Base-by-base conservation (phyloP, 148 eudicot species). In the Camellia japonica region DNA sequence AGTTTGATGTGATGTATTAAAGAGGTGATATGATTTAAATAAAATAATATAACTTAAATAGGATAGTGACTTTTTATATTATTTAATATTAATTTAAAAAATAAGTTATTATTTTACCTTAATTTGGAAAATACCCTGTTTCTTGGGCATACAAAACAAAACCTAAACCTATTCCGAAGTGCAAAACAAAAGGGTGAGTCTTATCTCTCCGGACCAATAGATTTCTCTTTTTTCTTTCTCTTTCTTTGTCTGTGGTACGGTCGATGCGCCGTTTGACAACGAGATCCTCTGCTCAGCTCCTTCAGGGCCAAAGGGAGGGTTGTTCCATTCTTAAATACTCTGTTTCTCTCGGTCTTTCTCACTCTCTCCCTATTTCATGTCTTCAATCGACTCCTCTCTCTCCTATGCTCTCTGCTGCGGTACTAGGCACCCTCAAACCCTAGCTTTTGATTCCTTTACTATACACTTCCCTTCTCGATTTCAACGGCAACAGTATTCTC, bases 381-480 rank as follows among this genome's bases (percentile, higher is more conserved):
- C 79, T 59, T 81, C 74, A 78, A 72, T 81, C 80, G 79, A 60
- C 75, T 80, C 77, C 83, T 79, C 71, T n/a, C 75, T 81, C 42
- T 16, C 71, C 76, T 62, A 1, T 81, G 42, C 67, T 56, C 69
- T 76, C 30, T 23, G 30, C 42, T n/a, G 19, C 76, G 30, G 64
- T 9, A 73, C 83, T 73, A 42, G 54, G 61, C 76, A 58, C 77
- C 80, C 20, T 19, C 78, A 77, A 59, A 86, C 78, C 64, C 60
- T 86, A 86, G 83, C 84, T 79, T 84, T 71, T 59, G 64, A 83
- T 77, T 73, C 58, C 51, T 86, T 76, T 79, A 59, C 14, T 58
- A 83, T 86, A 79, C 80, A 71, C 60, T 76, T 52, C 30, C 62
- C 49, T 73, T 64, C 51, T 68, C 67, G 42, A n/a, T 76, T 15